phyloP scores from a whole-genome alignment of 2,329 filamentous ascomycete genomes.

The Furcasterigmium furcatum region DNA sequence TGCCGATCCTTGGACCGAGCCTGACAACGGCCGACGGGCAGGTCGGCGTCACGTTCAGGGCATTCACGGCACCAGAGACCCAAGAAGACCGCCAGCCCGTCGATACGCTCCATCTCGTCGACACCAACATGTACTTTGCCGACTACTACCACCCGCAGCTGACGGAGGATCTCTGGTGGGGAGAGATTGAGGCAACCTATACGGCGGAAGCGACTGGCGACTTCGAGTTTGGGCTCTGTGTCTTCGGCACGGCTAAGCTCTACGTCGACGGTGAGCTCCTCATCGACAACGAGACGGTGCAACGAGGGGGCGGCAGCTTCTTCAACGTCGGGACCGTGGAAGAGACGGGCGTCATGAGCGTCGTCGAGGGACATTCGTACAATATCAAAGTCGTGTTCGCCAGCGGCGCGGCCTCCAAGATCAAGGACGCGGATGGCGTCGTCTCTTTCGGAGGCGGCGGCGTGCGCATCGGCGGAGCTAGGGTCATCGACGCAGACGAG shows the following conservation, averaged over 20 bases:
- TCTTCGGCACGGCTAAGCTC: constrained; percentile 27
- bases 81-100: constrained; percentile 5
- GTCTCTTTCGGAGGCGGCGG: constrained; percentile 1
- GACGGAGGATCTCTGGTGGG: constrained; percentile 13
- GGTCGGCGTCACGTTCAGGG: constrained; percentile 15
- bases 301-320: constrained; percentile 28
- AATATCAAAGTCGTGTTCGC: constrained; percentile 21
- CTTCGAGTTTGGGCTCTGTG: constrained; percentile 27
- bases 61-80: constrained; percentile 14
- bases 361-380: constrained; percentile 21
- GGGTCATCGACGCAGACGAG: constrained; percentile 5
- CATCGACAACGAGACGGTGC: constrained; percentile 25
- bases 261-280: constrained; percentile 23
- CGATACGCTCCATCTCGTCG: constrained; percentile 11
- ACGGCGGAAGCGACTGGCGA: constrained; percentile 12
- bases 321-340: constrained; percentile 29
- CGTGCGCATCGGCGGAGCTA: constrained; percentile 3
- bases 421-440: neutral
- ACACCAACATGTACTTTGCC: constrained; percentile 16
- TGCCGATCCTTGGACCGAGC: constrained; percentile 20
- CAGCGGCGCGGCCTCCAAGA: constrained; percentile 16
- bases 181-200: constrained; percentile 13
- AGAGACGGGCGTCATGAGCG: constrained; percentile 14
- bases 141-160: constrained; percentile 17
- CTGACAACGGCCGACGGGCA: constrained; percentile 12